Evolutionary conservation across 257 asterid genomes (phyloP).

Genomic region (Solanum sejunctum): DNA sequence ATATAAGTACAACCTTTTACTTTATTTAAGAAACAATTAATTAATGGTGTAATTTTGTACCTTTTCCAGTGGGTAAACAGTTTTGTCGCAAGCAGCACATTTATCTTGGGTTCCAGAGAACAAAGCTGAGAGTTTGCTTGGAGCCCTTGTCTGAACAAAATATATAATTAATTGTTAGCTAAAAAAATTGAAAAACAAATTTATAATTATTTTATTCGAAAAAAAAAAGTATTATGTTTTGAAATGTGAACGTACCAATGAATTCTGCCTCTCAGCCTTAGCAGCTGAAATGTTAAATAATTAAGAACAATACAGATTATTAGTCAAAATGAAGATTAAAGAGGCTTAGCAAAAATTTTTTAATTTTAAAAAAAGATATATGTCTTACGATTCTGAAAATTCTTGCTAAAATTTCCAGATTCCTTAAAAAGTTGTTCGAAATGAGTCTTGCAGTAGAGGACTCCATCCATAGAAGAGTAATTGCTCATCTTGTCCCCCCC

Average conservation of each 20-base stretch:
- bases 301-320: background rate
- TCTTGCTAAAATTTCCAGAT: slow-evolving; percentile 59
- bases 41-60: background rate
- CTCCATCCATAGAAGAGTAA: slow-evolving; percentile 77
- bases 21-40: background rate
- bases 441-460: slow-evolving; percentile 73
- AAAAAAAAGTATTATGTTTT: background rate
- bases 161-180: background rate
- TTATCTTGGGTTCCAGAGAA: slow-evolving; percentile 75
- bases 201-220: too few relatives aligned
- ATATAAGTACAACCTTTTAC: background rate
- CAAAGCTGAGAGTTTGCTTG: slow-evolving; percentile 63
- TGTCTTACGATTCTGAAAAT: slow-evolving; percentile 9
- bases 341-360: background rate
- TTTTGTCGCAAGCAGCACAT: slow-evolving; percentile 62
- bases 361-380: background rate
- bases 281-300: slow-evolving; percentile 16
- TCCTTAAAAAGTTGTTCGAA: slow-evolving; percentile 77
- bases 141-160: slow-evolving; percentile 26
- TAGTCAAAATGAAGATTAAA: background rate
- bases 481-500: slow-evolving; percentile 65
- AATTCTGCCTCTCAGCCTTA: slow-evolving; percentile 32
- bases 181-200: background rate
- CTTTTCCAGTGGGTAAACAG: slow-evolving; percentile 75
- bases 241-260: slow-evolving; percentile 14